Conservation (phyloP, 108 stramenopile genomes). For the Cyclotella atomus region DNA sequence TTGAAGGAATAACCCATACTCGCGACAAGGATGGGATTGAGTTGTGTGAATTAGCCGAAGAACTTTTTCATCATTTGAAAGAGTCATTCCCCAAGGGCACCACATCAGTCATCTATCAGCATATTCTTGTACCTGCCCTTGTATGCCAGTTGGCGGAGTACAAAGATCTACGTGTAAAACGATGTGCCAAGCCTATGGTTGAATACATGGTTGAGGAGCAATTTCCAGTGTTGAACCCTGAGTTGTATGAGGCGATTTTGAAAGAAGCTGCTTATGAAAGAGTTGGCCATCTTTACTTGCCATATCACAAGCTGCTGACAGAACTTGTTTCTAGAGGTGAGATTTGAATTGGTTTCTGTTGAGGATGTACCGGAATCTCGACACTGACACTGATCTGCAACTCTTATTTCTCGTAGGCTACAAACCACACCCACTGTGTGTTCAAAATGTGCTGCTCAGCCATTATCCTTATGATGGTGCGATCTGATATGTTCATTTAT, state of each 20-base stretch:
- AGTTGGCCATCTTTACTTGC: slow-evolving; percentile 6
- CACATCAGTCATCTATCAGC: slow-evolving; percentile 33
- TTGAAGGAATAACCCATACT: slow-evolving; percentile 1
- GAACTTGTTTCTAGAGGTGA: slow-evolving; percentile 30
- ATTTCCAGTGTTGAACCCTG: slow-evolving; percentile 37
- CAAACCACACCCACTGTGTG: slow-evolving; percentile 32
- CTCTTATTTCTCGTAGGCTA: slow-evolving; percentile 21
- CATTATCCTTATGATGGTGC: slow-evolving; percentile 41
- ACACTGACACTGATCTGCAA: not conserved
- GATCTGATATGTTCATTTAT: slow-evolving; percentile 2
- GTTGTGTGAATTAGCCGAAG: slow-evolving; percentile 8
- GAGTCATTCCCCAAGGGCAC: slow-evolving; percentile 38
- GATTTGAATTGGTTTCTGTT: not conserved
- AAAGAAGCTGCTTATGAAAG: not conserved
- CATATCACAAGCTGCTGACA: slow-evolving; percentile 37
- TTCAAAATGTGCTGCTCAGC: slow-evolving; percentile 20
- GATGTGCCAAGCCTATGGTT: slow-evolving; percentile 30
- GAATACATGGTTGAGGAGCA: slow-evolving; percentile 31
- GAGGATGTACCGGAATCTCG: too few relatives aligned
- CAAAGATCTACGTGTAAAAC: slow-evolving; percentile 4
- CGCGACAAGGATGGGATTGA: not conserved
- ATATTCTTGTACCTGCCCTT: slow-evolving; percentile 38
- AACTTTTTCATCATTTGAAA: slow-evolving; percentile 23
- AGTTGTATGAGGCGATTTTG: slow-evolving; percentile 31
- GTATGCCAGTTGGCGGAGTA: slow-evolving; percentile 7